Evolutionary conservation across 1,284 basidiomycete species (phyloP).

Genomic region (Trichosporon asahii): DNA sequence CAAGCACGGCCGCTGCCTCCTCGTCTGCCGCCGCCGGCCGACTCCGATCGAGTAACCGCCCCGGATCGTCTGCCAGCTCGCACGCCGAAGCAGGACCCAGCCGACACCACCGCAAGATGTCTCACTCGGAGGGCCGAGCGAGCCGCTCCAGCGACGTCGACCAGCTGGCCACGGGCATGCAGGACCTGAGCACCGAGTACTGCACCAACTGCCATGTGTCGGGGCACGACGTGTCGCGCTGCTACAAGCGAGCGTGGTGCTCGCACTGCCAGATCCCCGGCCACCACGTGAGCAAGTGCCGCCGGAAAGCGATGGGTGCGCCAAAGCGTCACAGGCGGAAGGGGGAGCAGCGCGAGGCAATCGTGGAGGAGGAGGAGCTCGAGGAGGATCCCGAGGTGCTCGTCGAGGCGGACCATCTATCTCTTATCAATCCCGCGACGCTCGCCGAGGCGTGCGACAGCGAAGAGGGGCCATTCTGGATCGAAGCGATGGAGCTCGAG

Average conservation of each 20-base stretch:
- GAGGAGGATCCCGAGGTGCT: conserved; percentile 1
- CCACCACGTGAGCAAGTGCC: background rate
- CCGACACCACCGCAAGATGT: conserved; percentile 1
- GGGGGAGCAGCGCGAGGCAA: conserved; percentile 4
- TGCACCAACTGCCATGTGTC: conserved; percentile 1
- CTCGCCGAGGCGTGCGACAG: background rate
- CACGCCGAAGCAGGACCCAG: background rate
- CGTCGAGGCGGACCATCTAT: background rate
- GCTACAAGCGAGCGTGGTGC: conserved; percentile 1
- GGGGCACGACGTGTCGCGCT: background rate
- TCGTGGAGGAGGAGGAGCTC: conserved; percentile 1
- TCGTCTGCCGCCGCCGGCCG: background rate
- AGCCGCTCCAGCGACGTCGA: background rate
- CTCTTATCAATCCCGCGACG: background rate
- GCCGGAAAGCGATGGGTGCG: conserved; percentile 2
- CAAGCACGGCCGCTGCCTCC: background rate
- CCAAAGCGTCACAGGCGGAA: background rate
- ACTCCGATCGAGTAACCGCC: background rate
- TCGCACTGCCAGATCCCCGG: conserved; percentile 4
- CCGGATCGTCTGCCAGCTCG: conserved; percentile 2
- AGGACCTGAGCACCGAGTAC: background rate
- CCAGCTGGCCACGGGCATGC: background rate
- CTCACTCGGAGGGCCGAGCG: background rate
- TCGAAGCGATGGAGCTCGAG: conserved; percentile 1
- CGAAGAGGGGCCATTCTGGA: conserved; percentile 3